phyloP scores from a whole-genome alignment of 208 protist genomes.

The Leishmania tropica region DNA sequence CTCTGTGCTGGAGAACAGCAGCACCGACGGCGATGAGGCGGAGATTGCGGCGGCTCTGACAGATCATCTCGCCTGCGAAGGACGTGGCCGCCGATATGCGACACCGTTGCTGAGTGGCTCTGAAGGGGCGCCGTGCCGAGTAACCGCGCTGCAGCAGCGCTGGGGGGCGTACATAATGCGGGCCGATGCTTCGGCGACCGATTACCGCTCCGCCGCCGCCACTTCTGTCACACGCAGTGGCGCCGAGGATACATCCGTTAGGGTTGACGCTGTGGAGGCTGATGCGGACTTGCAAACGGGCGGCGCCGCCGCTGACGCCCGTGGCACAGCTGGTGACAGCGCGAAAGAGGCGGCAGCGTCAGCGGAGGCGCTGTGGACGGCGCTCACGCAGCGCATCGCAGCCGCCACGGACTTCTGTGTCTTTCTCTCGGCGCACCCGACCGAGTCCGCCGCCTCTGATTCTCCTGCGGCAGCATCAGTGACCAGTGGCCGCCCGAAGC shows the following conservation, averaged over 20 bases:
- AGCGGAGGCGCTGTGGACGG: conserved; percentile 16
- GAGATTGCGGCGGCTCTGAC: conserved; percentile 10
- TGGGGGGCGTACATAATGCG: conserved; percentile 20
- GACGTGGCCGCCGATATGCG: conserved; percentile 24
- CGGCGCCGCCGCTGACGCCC: neutral
- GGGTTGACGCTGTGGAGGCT: neutral
- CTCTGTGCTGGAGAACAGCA: conserved; percentile 19
- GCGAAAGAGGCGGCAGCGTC: neutral
- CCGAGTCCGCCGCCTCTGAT: neutral
- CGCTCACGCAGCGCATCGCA: conserved; percentile 33
- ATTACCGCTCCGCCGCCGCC: neutral
- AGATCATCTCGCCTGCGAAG: conserved; percentile 16
- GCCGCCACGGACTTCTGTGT: conserved; percentile 18
- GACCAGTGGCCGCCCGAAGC: neutral
- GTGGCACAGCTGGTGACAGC: neutral
- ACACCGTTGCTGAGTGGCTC: conserved; percentile 33
- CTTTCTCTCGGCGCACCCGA: conserved; percentile 25
- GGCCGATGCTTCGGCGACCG: neutral
- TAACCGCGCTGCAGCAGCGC: conserved; percentile 23
- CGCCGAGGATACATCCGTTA: neutral
- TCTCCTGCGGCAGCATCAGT: neutral
- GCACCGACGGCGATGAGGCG: conserved; percentile 12
- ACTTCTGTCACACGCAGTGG: neutral
- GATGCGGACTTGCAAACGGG: neutral
- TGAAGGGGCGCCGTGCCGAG: neutral